Base-by-base conservation (phyloP, 352 stramenopile genomes). In the Pythium dissotocum region DNA sequence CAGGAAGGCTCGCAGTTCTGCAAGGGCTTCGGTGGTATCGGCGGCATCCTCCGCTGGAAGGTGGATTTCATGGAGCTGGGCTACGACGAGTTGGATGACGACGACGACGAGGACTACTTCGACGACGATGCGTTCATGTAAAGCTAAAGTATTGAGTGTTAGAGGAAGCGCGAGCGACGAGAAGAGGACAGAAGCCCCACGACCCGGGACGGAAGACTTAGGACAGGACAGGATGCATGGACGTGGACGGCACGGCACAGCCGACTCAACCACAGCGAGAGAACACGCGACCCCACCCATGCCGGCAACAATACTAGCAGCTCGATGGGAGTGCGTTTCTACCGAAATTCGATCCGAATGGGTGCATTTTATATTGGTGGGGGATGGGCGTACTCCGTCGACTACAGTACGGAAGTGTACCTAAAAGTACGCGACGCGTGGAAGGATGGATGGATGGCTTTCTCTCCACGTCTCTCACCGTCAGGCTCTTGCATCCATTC, bases 1-100 rank as follows among this genome's bases (percentile, higher is more conserved):
- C 96, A 99, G 69, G 98, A 99, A 80, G 98, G 98, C 54, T 98
- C 95, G 65, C 98, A 99, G 81, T 99, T 99, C 77, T 98, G 98
- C 75, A 98, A 99, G 75, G 98, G 98, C 58, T 99, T 99, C 81
- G 98, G 98, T 70, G 98, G 98, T 44, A 99, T 99, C 59, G 98
- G 98, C 52, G 98, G 98, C 44, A 98, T 99, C 63, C 77, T 99
- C 21, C 89, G 98, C 70, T 99, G 97, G 97, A 98, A 99, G 79
- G 97, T 99, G 18, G 96, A 99, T 87, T 99, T 99, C 82, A 91
- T 98, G 66, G 94, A 99, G 77, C 85, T 99, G 77, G 97, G 98
- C 61, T 97, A 98, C 76, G 89, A 97, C 51, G 78, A 90, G 46
- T 74, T 87, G 42, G 77, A 89, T n/a, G 93, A 94, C 68, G 92